A percentile compares a stretch with the other conserved stretches of the same genome.
Evolutionary conservation across 331 rosid genomes (phyloP).

Genomic region (Arachis monticola): DNA sequence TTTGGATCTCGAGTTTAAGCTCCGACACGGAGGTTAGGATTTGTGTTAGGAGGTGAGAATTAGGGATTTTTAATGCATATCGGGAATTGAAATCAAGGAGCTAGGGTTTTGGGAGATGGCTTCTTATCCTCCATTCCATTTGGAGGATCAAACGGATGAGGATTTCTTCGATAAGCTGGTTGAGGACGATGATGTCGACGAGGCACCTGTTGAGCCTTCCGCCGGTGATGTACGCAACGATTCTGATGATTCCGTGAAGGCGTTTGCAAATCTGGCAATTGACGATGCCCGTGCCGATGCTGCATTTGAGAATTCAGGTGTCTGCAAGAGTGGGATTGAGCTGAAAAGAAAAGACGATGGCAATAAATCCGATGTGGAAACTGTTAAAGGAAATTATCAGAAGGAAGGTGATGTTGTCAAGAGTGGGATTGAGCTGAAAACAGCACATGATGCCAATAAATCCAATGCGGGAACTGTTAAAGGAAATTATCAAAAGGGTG

Average conservation of each 20-base stretch:
- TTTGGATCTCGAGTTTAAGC: slow-evolving; percentile 67
- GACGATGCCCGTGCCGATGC: slow-evolving; percentile 51
- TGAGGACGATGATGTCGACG: slow-evolving; percentile 65
- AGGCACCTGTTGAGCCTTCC: slow-evolving; percentile 34
- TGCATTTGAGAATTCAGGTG: slow-evolving; percentile 47
- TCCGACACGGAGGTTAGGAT: slow-evolving; percentile 39
- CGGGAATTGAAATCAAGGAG: slow-evolving; percentile 19
- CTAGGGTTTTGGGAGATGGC: slow-evolving; percentile 66
- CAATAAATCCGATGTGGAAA: slow-evolving; percentile 37
- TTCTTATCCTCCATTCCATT: slow-evolving; percentile 76
- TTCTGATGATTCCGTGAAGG: slow-evolving; percentile 65
- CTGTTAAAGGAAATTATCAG: slow-evolving; percentile 27
- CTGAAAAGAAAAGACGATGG: slow-evolving; percentile 28
- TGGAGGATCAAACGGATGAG: slow-evolving; percentile 96
- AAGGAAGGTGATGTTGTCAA: no score
- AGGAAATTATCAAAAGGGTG: slow-evolving; percentile 29
- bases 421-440: no score
- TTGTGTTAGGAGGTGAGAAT: slow-evolving; percentile 20
- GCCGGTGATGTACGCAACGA: slow-evolving; percentile 44
- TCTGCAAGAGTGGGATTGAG: slow-evolving; percentile 31
- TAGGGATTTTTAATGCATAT: slow-evolving; percentile 33
- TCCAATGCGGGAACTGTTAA: no score
- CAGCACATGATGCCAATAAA: no score
- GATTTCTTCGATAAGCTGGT: slow-evolving; percentile 95
- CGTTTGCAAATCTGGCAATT: slow-evolving; percentile 61